Conservation (phyloP, 2,329 filamentous ascomycete species). For the Ophiobolus disseminans region DNA sequence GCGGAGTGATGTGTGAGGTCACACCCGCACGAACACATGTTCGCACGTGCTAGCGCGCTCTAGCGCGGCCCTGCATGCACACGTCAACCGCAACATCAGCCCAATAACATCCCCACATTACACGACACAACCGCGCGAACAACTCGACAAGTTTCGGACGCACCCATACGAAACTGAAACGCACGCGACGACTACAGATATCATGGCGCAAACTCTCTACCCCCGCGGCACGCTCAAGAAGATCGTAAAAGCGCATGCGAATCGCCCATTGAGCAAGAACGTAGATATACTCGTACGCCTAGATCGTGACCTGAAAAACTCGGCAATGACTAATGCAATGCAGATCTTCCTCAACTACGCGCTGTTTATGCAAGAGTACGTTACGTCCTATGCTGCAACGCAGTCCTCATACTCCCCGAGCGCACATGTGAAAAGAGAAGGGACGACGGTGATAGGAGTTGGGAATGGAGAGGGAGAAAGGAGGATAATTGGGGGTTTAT, state of each 20-base stretch:
- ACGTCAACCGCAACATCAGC: constrained; percentile 17
- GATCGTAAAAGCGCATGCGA: constrained; percentile 87
- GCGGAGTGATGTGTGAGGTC: not conserved
- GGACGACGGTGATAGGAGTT: not conserved
- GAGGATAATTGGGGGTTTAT: not conserved
- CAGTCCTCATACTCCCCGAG: not conserved
- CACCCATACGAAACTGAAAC: too few relatives aligned
- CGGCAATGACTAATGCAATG: not conserved
- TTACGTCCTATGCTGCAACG: constrained; percentile 7
- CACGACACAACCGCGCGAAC: constrained; percentile 3
- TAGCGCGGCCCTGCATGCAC: constrained; percentile 18
- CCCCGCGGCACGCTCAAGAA: constrained; percentile 85
- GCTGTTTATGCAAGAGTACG: constrained; percentile 75
- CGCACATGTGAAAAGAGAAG: not conserved
- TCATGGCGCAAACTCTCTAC: constrained; percentile 74
- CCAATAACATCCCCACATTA: constrained; percentile 2
- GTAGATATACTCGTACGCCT: constrained; percentile 77
- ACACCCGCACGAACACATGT: constrained; percentile 7
- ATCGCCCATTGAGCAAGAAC: constrained; percentile 81
- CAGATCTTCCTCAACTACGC: constrained; percentile 87
- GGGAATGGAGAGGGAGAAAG: constrained; percentile 5
- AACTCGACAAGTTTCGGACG: too few relatives aligned
- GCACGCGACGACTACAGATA: too few relatives aligned
- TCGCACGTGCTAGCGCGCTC: constrained; percentile 31
- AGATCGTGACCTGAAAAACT: not conserved